Conservation (phyloP, 192 early-diverging fungal genomes). For the Jimgerdemannia flammicorona region DNA sequence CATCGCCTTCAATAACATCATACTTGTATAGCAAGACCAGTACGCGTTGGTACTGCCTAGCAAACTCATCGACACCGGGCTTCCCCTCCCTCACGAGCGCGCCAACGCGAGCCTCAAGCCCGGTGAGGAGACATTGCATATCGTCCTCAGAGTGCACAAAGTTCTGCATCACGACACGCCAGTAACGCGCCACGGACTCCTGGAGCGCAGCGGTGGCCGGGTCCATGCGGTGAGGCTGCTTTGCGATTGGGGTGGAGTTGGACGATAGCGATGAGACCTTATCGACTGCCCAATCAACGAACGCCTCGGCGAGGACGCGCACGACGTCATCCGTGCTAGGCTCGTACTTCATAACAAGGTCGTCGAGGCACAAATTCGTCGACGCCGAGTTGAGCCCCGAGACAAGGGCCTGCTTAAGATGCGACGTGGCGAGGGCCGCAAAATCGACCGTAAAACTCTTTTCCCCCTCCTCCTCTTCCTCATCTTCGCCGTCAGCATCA, state of each 20-base stretch:
- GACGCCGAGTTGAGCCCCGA: conserved; percentile 37
- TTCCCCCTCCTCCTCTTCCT: conserved; percentile 20
- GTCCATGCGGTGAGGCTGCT: background rate
- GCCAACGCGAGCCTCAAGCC: conserved; percentile 14
- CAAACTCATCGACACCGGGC: conserved; percentile 8
- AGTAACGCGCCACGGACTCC: conserved; percentile 30
- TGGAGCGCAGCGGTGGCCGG: conserved; percentile 22
- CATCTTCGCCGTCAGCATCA: conserved; percentile 24
- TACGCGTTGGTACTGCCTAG: conserved; percentile 32
- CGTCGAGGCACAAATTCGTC: conserved; percentile 40
- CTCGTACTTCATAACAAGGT: conserved; percentile 41
- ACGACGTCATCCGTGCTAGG: conserved; percentile 18
- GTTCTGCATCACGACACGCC: conserved; percentile 34
- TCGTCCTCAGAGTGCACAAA: conserved; percentile 28
- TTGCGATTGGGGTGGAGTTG: background rate
- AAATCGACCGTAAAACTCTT: conserved; percentile 16
- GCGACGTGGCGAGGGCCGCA: conserved; percentile 28
- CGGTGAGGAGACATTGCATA: conserved; percentile 27
- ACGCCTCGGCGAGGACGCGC: conserved; percentile 26
- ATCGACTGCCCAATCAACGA: conserved; percentile 26
- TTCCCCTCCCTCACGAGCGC: background rate
- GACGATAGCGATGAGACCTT: background rate
- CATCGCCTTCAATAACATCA: conserved; percentile 41
- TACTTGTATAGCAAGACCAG: conserved; percentile 42
- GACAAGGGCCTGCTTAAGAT: conserved; percentile 29